These are phyloP conservation scores for Colletotrichum sp. DNA, from an alignment of 2,329 filamentous ascomycete genomes.

Conservation along the genomic window DNA sequence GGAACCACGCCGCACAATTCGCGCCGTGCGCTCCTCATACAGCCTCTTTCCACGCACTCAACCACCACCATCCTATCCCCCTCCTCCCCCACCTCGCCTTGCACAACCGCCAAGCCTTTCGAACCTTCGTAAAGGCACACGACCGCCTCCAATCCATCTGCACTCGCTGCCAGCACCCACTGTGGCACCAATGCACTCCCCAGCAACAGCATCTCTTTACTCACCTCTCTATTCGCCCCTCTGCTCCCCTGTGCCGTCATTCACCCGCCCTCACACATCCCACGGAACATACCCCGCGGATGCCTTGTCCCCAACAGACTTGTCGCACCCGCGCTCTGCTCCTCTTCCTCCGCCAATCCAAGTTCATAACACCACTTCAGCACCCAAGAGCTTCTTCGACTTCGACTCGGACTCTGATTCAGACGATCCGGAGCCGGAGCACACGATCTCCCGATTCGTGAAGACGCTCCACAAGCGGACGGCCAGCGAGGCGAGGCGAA, in stretches of 20 bases:
- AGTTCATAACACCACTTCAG: background rate
- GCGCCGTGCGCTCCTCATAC: constrained; percentile 21
- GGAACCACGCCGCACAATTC: constrained; percentile 23
- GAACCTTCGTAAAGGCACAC: constrained; percentile 6
- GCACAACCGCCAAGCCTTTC: background rate
- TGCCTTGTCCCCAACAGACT: constrained; percentile 1
- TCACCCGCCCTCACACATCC: constrained; percentile 14
- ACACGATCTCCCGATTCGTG: constrained; percentile 15
- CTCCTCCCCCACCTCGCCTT: constrained; percentile 8
- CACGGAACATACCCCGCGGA: background rate
- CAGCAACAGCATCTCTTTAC: constrained; percentile 15
- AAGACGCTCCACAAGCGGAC: constrained; percentile 20
- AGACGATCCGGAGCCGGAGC: constrained; percentile 13
- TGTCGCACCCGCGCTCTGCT: constrained; percentile 19
- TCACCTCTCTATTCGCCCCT: constrained; percentile 12
- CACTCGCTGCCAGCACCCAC: constrained; percentile 12
- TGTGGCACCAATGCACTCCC: background rate
- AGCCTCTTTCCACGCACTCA: constrained; percentile 20
- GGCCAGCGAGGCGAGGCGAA: constrained; percentile 13
- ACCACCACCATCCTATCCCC: background rate
- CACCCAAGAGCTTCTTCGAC: constrained; percentile 21
- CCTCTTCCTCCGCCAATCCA: constrained; percentile 8
- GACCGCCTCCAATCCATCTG: constrained; percentile 20
- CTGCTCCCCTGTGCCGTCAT: constrained; percentile 5
- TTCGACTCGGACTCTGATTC: constrained; percentile 23